Conservation (phyloP, 2,329 filamentous ascomycete genomes). For the Aspergillus pseudotamarii region DNA sequence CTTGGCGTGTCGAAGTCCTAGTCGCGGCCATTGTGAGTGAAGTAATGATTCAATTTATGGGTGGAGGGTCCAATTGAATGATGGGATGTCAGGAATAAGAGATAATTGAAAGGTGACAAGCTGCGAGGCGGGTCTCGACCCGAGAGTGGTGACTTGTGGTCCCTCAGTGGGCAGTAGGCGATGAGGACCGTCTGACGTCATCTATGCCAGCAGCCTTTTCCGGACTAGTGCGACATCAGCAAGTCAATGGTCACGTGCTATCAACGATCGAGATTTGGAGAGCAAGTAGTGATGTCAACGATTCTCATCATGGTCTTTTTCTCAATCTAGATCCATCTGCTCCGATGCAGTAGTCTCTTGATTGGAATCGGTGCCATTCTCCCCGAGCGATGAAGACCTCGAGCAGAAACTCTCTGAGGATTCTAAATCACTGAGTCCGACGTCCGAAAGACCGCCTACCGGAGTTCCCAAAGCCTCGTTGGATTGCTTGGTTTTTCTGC, state of each 20-base stretch:
- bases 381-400: conserved; percentile 24
- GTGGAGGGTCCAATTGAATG: background rate
- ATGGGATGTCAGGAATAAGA: background rate
- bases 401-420: conserved; percentile 26
- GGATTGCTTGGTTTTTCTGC: conserved; percentile 25
- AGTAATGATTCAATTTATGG: background rate
- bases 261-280: background rate
- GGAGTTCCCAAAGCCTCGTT: conserved; percentile 16
- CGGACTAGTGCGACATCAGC: conserved; percentile 6
- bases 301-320: conserved; percentile 1
- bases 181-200: conserved; percentile 40
- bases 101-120: background rate
- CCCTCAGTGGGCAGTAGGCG: conserved; percentile 5
- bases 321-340: conserved; percentile 41
- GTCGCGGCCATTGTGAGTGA: conserved; percentile 31
- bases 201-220: conserved; percentile 11
- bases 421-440: conserved; percentile 19
- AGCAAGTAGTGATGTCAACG: conserved; percentile 2
- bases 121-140: background rate
- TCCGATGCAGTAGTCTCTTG: conserved; percentile 24
- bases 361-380: conserved; percentile 18
- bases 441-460: background rate
- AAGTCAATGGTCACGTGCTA: background rate
- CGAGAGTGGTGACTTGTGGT: background rate
- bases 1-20: conserved; percentile 46